A percentile compares a stretch with the other conserved stretches of the same genome.
Conservation (phyloP, 2,329 filamentous ascomycete genomes). For the Pyrenophora tritici-repentis region DNA sequence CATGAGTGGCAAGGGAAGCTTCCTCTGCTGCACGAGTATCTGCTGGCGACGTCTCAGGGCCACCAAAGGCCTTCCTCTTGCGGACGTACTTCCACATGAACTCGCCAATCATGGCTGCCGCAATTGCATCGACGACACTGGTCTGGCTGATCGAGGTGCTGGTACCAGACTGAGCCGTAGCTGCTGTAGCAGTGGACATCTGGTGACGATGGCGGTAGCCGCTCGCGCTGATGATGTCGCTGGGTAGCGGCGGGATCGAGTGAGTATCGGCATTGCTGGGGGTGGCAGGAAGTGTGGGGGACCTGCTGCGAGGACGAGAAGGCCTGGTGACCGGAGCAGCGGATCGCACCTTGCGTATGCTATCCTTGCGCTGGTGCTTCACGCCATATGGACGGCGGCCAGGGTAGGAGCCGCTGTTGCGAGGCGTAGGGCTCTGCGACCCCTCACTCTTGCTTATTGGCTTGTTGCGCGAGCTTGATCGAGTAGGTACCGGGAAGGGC, state of each 20-base stretch:
- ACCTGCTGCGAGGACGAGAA: conserved; percentile 53
- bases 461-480: conserved; percentile 82
- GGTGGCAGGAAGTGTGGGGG: conserved; percentile 68
- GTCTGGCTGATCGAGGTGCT: conserved; percentile 68
- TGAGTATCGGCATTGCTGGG: conserved; percentile 72
- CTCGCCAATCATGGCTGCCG: conserved; percentile 97
- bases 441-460: conserved; percentile 74
- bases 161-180: conserved; percentile 61
- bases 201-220: conserved; percentile 58
- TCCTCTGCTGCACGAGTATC: conserved; percentile 60
- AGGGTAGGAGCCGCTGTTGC: conserved; percentile 47
- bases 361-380: conserved; percentile 58
- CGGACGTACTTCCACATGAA: conserved; percentile 95
- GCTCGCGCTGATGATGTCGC: conserved; percentile 65
- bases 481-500: conserved; percentile 88
- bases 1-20: conserved; percentile 68
- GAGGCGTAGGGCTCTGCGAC: conserved; percentile 73
- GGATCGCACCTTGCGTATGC: conserved; percentile 82
- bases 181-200: conserved; percentile 65
- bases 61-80: conserved; percentile 86
- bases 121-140: conserved; percentile 92
- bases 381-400: conserved; percentile 49
- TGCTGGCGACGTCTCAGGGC: conserved; percentile 62
- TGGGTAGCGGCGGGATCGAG: conserved; percentile 71
- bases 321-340: conserved; percentile 69